A percentile compares a stretch with the other conserved stretches of the same genome.
phyloP scores from a whole-genome alignment of 805 yeast genomes.

The Isabelozyma gotoi region DNA sequence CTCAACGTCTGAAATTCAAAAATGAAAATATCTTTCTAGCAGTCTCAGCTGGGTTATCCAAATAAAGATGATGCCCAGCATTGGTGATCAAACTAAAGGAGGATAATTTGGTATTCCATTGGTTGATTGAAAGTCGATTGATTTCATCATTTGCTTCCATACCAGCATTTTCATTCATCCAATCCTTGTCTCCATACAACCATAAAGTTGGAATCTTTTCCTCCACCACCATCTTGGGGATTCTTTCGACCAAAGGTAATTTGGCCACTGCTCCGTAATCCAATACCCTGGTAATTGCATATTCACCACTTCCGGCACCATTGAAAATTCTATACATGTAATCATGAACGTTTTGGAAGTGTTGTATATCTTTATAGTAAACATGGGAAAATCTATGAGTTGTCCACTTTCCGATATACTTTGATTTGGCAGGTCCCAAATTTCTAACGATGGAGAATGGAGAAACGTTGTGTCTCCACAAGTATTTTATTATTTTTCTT shows the following conservation, averaged over 20 bases:
- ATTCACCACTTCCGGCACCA: constrained; percentile 64
- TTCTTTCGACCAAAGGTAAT: constrained; percentile 56
- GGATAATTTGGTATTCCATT: constrained; percentile 28
- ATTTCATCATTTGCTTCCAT: constrained; percentile 35
- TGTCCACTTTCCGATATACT: constrained; percentile 54
- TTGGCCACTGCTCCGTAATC: constrained; percentile 60
- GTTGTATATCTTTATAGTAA: constrained; percentile 27
- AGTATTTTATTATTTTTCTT: constrained; percentile 31
- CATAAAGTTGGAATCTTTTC: constrained; percentile 49
- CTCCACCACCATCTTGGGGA: constrained; percentile 40
- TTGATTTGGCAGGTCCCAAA: constrained; percentile 55
- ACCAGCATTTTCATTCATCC: constrained; percentile 72
- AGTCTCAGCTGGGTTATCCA: constrained; percentile 47
- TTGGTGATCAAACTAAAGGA: constrained; percentile 31
- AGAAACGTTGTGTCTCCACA: constrained; percentile 57
- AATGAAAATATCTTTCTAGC: constrained; percentile 30
- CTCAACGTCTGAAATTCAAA: constrained; percentile 18
- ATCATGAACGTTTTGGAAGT: constrained; percentile 46
- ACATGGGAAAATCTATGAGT: constrained; percentile 44
- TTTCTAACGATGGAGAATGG: constrained; percentile 54
- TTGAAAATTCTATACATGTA: constrained; percentile 55
- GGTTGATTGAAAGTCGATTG: constrained; percentile 24
- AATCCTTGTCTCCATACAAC: constrained; percentile 67
- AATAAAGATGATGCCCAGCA: constrained; percentile 57
- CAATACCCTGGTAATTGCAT: constrained; percentile 57